Evolutionary conservation across 768 basidiomycete genomes (phyloP), one percentile per base, ranked within the genome.

Genomic region (Suillus americanus): DNA sequence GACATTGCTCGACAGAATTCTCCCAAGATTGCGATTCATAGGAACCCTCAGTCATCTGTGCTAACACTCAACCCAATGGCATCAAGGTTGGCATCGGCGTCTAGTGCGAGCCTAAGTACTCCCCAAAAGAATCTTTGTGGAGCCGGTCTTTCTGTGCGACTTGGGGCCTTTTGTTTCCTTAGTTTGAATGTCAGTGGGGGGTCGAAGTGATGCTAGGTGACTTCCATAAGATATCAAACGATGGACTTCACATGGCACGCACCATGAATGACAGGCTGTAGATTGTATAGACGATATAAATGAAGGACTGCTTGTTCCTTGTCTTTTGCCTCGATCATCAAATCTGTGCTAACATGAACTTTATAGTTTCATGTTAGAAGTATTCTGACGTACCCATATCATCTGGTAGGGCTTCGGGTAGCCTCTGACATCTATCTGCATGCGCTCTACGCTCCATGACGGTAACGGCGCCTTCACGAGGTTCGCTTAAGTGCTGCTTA

Each of bases 271-370:
- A 93, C 89, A 18, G 87, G 83, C 50, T 87, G 78, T 5, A 96
- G 74, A 54, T 79, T 81, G 69, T 97, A 97, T 37, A 91, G 88
- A 64, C 94, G 75, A 72, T 93, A 88, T 53, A 97, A 71, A 66
- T 96, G 87, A 63, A 97, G 83, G 6, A 97, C 95, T 2, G 95
- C 95, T 73, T 96, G 95, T 74, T 97, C 95, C 78, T 95, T 92
- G 75, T 92, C 92, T 74, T 95, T 94, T 3, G 93, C 93, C 81
- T 96, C 94, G 64, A 95, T 94, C 94, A 96, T 95, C 68, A 96
- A 71, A 78, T 96, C 94, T 71, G 82, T 70, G 46, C 14, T 23
- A 25, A 3, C 28, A 3, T 41, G 25, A 45, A 67, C 71, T 48
- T 65, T 65, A 66, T 55, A 64, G 60, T 67, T 55, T 25, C 6